A percentile compares a stretch with the other conserved stretches of the same genome.
Evolutionary conservation across 768 basidiomycete genomes (phyloP).

Genomic region (Coprinopsis marcescibilis): DNA sequence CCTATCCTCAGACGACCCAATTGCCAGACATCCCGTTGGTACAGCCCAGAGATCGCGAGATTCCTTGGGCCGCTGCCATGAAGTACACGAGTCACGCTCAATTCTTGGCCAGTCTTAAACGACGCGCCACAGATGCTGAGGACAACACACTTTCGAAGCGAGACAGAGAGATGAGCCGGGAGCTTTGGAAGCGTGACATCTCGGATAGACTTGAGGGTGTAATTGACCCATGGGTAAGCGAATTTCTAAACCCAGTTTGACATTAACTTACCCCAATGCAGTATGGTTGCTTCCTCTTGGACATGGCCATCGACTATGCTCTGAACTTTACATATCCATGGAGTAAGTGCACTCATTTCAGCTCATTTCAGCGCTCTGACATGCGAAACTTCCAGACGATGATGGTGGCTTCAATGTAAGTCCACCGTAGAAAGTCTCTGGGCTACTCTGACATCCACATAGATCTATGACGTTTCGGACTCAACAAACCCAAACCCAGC

Average conservation of each 20-base stretch:
- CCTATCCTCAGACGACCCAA: slow-evolving; percentile 56
- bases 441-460: not conserved
- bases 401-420: slow-evolving; percentile 32
- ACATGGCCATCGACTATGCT: slow-evolving; percentile 67
- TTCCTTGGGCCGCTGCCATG: slow-evolving; percentile 25
- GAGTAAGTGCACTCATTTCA: slow-evolving; percentile 29
- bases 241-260: not conserved
- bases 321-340: slow-evolving; percentile 66
- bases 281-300: slow-evolving; percentile 62
- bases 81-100: slow-evolving; percentile 17
- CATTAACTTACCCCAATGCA: slow-evolving; percentile 14
- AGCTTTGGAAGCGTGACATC: slow-evolving; percentile 44
- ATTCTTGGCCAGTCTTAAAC: slow-evolving; percentile 17
- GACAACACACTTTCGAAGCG: slow-evolving; percentile 5
- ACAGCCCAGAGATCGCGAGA: slow-evolving; percentile 28
- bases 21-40: slow-evolving; percentile 40
- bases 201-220: slow-evolving; percentile 45
- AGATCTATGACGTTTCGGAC: slow-evolving; percentile 49
- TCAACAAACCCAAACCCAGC: slow-evolving; percentile 46
- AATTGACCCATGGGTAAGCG: slow-evolving; percentile 47
- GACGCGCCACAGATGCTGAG: slow-evolving; percentile 11
- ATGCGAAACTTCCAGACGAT: not conserved
- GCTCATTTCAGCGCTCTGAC: not conserved
- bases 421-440: not conserved
- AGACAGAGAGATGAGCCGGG: slow-evolving; percentile 15